Conservation (phyloP, 805 yeast species). For the Pichia californica region DNA sequence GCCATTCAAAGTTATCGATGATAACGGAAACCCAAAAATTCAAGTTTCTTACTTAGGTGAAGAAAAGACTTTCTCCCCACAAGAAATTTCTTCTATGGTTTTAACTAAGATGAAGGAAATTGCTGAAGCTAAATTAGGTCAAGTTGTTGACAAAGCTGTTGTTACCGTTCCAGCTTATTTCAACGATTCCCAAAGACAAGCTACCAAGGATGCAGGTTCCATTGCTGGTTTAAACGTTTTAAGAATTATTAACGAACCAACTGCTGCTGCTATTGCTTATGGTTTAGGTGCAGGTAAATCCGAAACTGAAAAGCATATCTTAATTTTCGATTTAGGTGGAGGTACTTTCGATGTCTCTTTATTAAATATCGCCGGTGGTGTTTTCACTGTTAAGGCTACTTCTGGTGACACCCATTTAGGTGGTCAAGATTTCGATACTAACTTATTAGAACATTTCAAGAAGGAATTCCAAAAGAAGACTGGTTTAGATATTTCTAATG, state of each 20-base stretch:
- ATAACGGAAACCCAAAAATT: conserved; percentile 59
- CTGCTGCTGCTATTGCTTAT: conserved; percentile 98
- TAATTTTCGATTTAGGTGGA: conserved; percentile 96
- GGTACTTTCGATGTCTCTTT: conserved; percentile 98
- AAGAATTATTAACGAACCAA: conserved; percentile 75
- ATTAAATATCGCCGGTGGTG: conserved; percentile 90
- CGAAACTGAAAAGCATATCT: conserved; percentile 77
- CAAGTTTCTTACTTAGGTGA: conserved; percentile 67
- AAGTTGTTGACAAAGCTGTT: conserved; percentile 67
- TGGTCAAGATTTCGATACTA: conserved; percentile 98
- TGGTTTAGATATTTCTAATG: conserved; percentile 81
- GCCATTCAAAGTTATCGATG: conserved; percentile 71
- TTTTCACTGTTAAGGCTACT: conserved; percentile 94
- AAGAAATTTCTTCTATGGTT: conserved; percentile 71
- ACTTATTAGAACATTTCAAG: conserved; percentile 88
- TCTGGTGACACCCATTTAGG: conserved; percentile 99
- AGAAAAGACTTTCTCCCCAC: conserved; percentile 64
- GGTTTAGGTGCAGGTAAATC: conserved; percentile 91
- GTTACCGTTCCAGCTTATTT: conserved; percentile 76
- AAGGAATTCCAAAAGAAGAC: conserved; percentile 89
- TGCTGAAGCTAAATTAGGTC: conserved; percentile 72
- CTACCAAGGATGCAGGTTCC: conserved; percentile 78
- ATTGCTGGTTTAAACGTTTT: conserved; percentile 73
- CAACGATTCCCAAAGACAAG: conserved; percentile 77
- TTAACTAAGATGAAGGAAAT: conserved; percentile 77